Evolutionary conservation across 371 early-diverging fungal genomes (phyloP), one percentile per base, ranked within the genome.

Genomic region (Cokeromyces recurvatus): DNA sequence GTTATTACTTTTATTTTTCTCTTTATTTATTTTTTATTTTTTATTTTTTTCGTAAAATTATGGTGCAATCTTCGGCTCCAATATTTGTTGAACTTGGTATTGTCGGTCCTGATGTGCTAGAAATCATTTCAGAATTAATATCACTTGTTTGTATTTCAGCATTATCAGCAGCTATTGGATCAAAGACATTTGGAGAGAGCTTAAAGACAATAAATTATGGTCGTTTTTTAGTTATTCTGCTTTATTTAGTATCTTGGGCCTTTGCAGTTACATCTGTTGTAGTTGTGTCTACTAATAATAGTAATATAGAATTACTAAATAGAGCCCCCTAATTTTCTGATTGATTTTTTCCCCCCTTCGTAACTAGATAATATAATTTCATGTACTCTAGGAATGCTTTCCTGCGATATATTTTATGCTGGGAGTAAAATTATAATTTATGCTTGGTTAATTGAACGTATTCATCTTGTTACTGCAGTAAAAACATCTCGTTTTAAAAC

Each of bases 381-480:
- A 15, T 74, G 75, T 36, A 64, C 71, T 9, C 42, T 68, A 16
- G 70, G 62, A 15, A 74, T 74, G 58, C 55, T 68, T 31, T 55
- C 71, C 16, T 74, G 75, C 48, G 71, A 71, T 42, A 46, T 71
- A 1, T 74, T 70, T 46, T 74, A 74, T 48, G 75, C 75, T 41
- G 75, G 68, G 14, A 74, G 68, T 55, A 74, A 74, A 36, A 62
- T 74, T 29, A 53, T 63, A 22, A 63, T 66, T 17, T 74, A 74
- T 46, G 70, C 70, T 16, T 74, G 74, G 72, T 55, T 75, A 6
- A 57, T 71, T 48, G 76, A 75, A 42, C 66, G 72, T 46, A 66
- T 71, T 9, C 64, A 69, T 34, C 44, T 75, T 17, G 76, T 75
- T 6, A 69, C 65, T 9, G 65, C 68, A 32, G 66, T 75, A 15